A percentile compares a stretch with the other conserved stretches of the same genome.
Conservation (phyloP, 2,329 filamentous ascomycete genomes). For the Fusarium liriodendri region DNA sequence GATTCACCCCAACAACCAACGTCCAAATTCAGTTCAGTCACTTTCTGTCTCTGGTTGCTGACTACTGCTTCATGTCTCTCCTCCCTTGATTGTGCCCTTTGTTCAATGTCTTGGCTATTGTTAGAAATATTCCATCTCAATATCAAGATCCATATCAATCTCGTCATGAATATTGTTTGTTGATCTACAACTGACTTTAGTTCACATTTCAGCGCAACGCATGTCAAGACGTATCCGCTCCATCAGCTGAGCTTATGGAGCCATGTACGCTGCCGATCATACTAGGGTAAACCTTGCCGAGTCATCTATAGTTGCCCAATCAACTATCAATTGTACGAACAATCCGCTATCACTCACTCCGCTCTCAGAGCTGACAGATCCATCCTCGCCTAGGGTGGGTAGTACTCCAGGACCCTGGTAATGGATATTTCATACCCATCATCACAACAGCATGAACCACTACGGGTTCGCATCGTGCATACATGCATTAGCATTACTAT, state of each 20-base stretch:
- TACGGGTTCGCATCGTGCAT: slow-evolving; percentile 7
- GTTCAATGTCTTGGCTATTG: slow-evolving; percentile 5
- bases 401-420: neutral
- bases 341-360: neutral
- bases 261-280: slow-evolving; percentile 9
- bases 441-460: neutral
- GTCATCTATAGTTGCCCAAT: slow-evolving; percentile 34
- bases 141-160: neutral
- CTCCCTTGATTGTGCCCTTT: slow-evolving; percentile 12
- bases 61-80: neutral
- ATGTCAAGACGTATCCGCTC: neutral
- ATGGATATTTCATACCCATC: neutral
- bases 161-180: neutral
- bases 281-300: slow-evolving; percentile 8
- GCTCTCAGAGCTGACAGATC: neutral
- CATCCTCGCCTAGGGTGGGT: neutral
- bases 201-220: neutral
- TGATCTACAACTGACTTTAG: neutral
- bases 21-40: neutral
- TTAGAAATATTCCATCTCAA: neutral
- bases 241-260: slow-evolving; percentile 14
- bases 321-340: slow-evolving; percentile 21
- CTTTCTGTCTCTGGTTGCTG: neutral
- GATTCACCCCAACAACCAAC: slow-evolving; percentile 32
- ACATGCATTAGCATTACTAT: slow-evolving; percentile 34